phyloP scores from a whole-genome alignment of 345 rosid genomes.

The Conringia planisiliqua region DNA sequence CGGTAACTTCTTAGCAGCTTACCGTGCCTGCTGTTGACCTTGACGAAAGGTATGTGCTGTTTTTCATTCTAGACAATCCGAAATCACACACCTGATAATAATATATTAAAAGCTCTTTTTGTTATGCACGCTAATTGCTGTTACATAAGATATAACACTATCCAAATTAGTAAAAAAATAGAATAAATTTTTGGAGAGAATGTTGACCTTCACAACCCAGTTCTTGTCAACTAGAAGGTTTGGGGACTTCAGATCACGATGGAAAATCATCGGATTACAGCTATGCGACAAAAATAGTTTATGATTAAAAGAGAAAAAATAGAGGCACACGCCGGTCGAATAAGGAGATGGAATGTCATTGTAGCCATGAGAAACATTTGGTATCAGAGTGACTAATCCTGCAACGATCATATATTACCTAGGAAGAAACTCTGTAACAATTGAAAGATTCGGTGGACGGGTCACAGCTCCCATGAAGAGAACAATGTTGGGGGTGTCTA shows the following conservation, averaged over 20 bases:
- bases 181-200: not conserved
- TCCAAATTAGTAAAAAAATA: not conserved
- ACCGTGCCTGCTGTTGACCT: constrained; percentile 97
- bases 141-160: too few relatives aligned
- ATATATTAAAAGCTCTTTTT: not conserved
- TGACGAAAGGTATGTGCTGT: constrained; percentile 90
- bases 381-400: not conserved
- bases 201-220: constrained; percentile 88
- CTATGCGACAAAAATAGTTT: too few relatives aligned
- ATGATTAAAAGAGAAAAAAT: not conserved
- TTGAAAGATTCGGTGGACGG: constrained; percentile 90
- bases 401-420: constrained; percentile 47
- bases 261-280: constrained; percentile 79
- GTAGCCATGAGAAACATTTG: not conserved
- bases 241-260: constrained; percentile 93
- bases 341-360: not conserved
- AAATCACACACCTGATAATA: constrained; percentile 79
- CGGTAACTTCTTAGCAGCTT: constrained; percentile 26
- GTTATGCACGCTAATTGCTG: too few relatives aligned
- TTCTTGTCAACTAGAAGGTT: constrained; percentile 93
- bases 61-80: constrained; percentile 88
- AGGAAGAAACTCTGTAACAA: constrained; percentile 91
- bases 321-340: not conserved
- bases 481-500: constrained; percentile 96
- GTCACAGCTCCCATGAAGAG: constrained; percentile 99